A percentile compares a stretch with the other conserved stretches of the same genome.
Evolutionary conservation across 208 protist species (phyloP).

Genomic region (Trypanosoma scelopori): DNA sequence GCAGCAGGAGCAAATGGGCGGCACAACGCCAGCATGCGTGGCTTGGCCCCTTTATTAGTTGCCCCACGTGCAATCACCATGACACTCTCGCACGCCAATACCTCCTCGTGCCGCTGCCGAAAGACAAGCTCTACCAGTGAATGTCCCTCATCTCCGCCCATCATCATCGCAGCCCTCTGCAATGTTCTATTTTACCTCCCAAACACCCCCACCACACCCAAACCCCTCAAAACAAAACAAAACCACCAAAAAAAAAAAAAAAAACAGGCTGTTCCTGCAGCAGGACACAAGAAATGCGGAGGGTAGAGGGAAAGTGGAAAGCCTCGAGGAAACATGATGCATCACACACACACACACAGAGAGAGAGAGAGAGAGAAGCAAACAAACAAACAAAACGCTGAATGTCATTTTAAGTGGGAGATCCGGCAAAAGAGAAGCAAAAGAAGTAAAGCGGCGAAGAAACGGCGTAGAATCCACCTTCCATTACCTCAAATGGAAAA

Average conservation of each 20-base stretch:
- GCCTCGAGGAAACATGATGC: no score
- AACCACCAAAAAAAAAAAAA: slow-evolving; percentile 7
- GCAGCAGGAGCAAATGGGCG: slow-evolving; percentile 30
- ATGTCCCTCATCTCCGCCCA: slow-evolving; percentile 41
- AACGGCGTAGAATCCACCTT: no score
- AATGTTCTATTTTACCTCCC: not conserved
- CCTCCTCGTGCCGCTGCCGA: slow-evolving; percentile 71
- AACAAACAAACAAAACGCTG: no score
- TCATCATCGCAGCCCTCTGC: not conserved
- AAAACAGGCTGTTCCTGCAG: no score
- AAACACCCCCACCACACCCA: not conserved
- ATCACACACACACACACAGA: no score
- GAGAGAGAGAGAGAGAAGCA: no score
- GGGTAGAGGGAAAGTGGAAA: no score
- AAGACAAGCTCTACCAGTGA: slow-evolving; percentile 64
- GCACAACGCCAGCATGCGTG: slow-evolving; percentile 57
- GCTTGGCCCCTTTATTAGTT: slow-evolving; percentile 42
- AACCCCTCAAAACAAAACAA: not conserved
- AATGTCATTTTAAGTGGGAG: no score
- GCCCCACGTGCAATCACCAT: slow-evolving; percentile 48
- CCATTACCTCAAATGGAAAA: no score
- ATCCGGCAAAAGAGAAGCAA: no score
- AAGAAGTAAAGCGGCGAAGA: no score
- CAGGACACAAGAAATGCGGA: no score
- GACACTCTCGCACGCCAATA: slow-evolving; percentile 71